A percentile compares a stretch with the other conserved stretches of the same genome.
These are phyloP conservation scores for Starmerella geochares DNA, from an alignment of 805 yeast species.

Conservation along the genomic window DNA sequence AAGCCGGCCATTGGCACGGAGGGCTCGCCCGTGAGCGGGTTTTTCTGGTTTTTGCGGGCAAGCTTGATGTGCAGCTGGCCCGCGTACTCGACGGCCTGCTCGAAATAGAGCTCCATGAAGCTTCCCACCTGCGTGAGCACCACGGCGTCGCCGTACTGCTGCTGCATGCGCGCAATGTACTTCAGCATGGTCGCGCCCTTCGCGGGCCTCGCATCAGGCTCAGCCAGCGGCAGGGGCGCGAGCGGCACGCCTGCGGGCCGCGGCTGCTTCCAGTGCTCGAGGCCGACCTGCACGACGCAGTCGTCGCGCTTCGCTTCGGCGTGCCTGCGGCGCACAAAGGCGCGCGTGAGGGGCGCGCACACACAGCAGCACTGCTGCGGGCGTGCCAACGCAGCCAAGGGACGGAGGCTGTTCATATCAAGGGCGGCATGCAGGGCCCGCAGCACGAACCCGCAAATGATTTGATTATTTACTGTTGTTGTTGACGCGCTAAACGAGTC, in stretches of 20 bases:
- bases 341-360: neutral
- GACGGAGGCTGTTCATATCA: no score
- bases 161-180: constrained; percentile 32
- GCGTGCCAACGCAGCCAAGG: neutral
- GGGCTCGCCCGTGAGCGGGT: constrained; percentile 28
- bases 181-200: constrained; percentile 19
- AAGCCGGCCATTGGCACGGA: constrained; percentile 71
- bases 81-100: constrained; percentile 70
- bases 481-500: neutral
- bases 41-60: constrained; percentile 38
- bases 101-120: constrained; percentile 54
- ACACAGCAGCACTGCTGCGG: neutral
- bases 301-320: neutral
- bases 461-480: no score
- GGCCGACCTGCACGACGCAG: neutral
- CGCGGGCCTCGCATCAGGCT: neutral
- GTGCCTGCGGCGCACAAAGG: neutral
- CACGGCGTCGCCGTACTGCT: constrained; percentile 42
- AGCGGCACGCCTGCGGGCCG: neutral
- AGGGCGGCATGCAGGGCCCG: no score
- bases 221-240: constrained; percentile 7
- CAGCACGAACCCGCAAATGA: no score
- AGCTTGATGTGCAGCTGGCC: constrained; percentile 62
- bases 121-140: constrained; percentile 33
- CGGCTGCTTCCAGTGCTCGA: neutral